Evolutionary conservation across 106 monocot genomes (phyloP), one percentile per base, ranked within the genome.

Genomic region (Platanthera zijinensis): DNA sequence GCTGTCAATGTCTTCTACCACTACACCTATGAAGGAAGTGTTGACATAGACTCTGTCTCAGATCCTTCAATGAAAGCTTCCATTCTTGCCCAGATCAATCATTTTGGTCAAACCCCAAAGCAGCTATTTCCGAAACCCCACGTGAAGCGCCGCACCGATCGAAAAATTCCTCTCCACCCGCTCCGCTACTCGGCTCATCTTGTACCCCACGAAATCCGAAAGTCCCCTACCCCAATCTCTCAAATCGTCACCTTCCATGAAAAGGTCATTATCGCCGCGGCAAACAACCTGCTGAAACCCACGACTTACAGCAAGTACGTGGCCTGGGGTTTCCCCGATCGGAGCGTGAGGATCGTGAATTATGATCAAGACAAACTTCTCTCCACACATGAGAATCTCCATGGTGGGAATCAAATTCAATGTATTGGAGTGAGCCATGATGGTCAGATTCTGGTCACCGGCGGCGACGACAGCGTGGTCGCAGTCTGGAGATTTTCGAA

Each of bases 41-140:
- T 97, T 2, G 94, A 97, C 78, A 97, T 97, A 50, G 97, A 97
- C 78, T 83, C 97, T 59, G 91, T 97, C 12, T 69, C 94, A 5
- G 97, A 97, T 56, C 97, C 91, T 56, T 88, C 94, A 14, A 89
- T 97, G 97, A 97, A 97, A 71, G 94, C 97, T 30, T 97, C 97
- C 53, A 97, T 97, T 50, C 79, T 97, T 32, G 97, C 97, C 15
- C 97, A 97, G 74, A 97, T 97, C 19, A 97, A 97, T 84, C 97
- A 97, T 70, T 97, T 97, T 74, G 97, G 97, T 50, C 97, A 97
- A 69, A 97, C 97, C 11, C 97, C 97, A 21, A 97, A 97, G 76
- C 97, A 97, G 67, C 81, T 97, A 25, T 97, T 97, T 73, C 83
- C 72, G 22, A 97, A 97, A 52, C 83, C 97, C 28, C 97, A 97